A percentile compares a stretch with the other conserved stretches of the same genome.
phyloP scores from a whole-genome alignment of 202 grass and related monocot genomes.

The Tripidium arundinaceum region DNA sequence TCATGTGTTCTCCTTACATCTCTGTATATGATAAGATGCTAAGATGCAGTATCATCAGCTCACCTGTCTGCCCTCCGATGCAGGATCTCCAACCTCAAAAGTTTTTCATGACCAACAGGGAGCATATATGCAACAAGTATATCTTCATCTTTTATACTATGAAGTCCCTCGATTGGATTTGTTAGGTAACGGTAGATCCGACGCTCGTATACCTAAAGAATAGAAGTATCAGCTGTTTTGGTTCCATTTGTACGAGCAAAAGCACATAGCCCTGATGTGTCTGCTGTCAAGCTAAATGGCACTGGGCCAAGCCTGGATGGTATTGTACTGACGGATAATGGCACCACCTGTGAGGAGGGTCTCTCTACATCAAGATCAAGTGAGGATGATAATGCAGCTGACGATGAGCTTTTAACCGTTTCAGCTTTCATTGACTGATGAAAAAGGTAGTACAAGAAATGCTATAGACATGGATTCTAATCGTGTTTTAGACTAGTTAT shows the following conservation, averaged over 20 bases:
- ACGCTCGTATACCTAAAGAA: slow-evolving; percentile 69
- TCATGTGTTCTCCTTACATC: not conserved
- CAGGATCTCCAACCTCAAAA: slow-evolving; percentile 71
- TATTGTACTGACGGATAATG: slow-evolving; percentile 69
- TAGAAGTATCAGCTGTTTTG: slow-evolving; percentile 27
- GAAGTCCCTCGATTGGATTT: slow-evolving; percentile 50
- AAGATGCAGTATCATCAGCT: slow-evolving; percentile 12
- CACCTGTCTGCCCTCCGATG: slow-evolving; percentile 70
- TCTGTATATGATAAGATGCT: not conserved
- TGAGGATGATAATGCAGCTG: slow-evolving; percentile 39
- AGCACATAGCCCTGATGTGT: slow-evolving; percentile 32
- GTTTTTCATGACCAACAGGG: slow-evolving; percentile 59
- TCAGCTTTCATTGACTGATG: slow-evolving; percentile 75
- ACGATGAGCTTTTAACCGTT: slow-evolving; percentile 46
- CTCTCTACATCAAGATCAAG: slow-evolving; percentile 47
- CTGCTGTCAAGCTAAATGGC: slow-evolving; percentile 38
- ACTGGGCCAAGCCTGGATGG: slow-evolving; percentile 70
- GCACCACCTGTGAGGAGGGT: slow-evolving; percentile 16
- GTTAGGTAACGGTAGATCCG: slow-evolving; percentile 66
- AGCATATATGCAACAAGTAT: slow-evolving; percentile 86
- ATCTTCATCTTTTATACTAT: slow-evolving; percentile 81
- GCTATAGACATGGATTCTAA: slow-evolving; percentile 48
- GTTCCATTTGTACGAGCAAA: slow-evolving; percentile 65
- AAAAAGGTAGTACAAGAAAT: slow-evolving; percentile 48
- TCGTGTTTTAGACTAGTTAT: slow-evolving; percentile 14